Base-by-base conservation (phyloP, 371 early-diverging fungal genomes). In the Sporodiniella umbellata region DNA sequence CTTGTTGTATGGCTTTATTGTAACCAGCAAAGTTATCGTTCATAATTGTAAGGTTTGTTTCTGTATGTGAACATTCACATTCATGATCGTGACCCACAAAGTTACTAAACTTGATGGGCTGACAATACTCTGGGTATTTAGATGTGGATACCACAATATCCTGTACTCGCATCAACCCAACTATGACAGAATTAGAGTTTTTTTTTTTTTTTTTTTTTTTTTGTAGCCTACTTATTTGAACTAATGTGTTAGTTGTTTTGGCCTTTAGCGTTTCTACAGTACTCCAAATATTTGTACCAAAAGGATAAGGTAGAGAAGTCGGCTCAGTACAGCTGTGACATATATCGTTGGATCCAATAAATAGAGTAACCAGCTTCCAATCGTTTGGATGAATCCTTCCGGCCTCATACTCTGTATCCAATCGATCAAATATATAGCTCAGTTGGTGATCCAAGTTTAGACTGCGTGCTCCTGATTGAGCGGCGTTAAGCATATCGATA, bases 311-410 rank as follows among this genome's bases (percentile, higher is more conserved):
- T 19, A 64, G 23, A 2, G 68, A 66, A 2, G 62, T 58, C 0
- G 53, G 18, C 10, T 51, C 62, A 6, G 55, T 58, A 47, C 84
- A 83, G 2, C 79, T 64, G 17, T 72, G 78, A 50, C 88, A 87
- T 24, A 82, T 66, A 53, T 87, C 85, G 54, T 87, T 87, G 37
- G 75, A 78, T 7, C 88, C 88, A 37, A 87, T 82, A 55, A 85
- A 84, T 8, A 87, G 45, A 0, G 79, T 80, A 0, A 80, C 45
- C 14, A 87, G 53, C 58, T 87, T 87, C 81, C 81, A 87, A 44
- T 84, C 84, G 6, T 66, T 59, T 31, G 28, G 72, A 57, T 42
- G 56, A 48, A 62, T 70, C 54, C 15, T 58, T 49, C 61, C 67
- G n/a, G 26, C 4, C 11, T 57, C 43, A 35, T 63, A 78, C 1